Percentiles rank a stretch among this genome's conserved stretches.
phyloP scores from a whole-genome alignment of 331 rosid genomes.

The Acacia concinna region DNA sequence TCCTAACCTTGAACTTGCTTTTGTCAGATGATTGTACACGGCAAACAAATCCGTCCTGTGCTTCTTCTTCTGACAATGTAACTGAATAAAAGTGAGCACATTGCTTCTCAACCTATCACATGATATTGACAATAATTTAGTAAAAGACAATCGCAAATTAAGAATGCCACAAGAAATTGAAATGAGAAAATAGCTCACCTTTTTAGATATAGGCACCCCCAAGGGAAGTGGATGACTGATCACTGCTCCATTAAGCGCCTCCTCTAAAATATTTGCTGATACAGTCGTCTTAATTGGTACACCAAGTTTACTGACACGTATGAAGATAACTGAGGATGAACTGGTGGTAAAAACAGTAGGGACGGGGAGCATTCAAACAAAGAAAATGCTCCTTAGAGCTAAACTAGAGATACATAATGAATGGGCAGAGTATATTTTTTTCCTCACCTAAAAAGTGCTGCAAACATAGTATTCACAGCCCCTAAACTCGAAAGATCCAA shows the following conservation, averaged over 20 bases:
- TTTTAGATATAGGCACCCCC: conserved; percentile 65
- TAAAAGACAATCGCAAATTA: conserved; percentile 16
- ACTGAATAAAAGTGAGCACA: conserved; percentile 93
- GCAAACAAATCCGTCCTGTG: conserved; percentile 88
- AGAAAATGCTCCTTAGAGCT: background rate
- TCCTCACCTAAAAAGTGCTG: conserved; percentile 92
- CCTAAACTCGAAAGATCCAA: conserved; percentile 95
- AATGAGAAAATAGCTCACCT: conserved; percentile 44
- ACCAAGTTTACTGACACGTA: conserved; percentile 77
- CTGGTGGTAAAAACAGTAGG: background rate
- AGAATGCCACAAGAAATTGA: conserved; percentile 15
- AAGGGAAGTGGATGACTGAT: conserved; percentile 63
- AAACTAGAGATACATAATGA: conserved; percentile 3
- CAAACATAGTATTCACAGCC: conserved; percentile 94
- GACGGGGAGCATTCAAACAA: background rate
- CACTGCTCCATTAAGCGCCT: conserved; percentile 80
- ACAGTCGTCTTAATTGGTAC: conserved; percentile 98
- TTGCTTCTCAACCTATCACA: conserved; percentile 91
- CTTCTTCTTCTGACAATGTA: conserved; percentile 74
- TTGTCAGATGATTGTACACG: conserved; percentile 87
- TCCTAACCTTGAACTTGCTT: conserved; percentile 95
- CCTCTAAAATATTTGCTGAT: conserved; percentile 90
- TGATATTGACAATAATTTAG: conserved; percentile 15
- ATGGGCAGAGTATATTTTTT: conserved; percentile 21
- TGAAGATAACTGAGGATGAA: conserved; percentile 17